phyloP scores from a whole-genome alignment of 441 rosid genomes.

The Manihot esculenta region DNA sequence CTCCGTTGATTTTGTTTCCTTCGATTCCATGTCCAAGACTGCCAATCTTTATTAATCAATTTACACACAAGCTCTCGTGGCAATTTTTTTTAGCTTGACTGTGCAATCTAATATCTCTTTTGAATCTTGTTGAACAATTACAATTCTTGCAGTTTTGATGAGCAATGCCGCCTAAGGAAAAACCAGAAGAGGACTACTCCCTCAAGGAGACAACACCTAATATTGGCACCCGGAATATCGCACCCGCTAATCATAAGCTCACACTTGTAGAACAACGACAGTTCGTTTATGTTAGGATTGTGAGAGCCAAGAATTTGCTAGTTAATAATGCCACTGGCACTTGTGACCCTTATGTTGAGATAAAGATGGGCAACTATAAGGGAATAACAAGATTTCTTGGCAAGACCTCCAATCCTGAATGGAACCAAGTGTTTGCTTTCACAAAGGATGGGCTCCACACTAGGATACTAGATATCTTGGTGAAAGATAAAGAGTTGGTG shows the following conservation, averaged over 20 bases:
- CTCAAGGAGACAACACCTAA: conserved; percentile 47
- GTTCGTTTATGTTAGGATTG: conserved; percentile 41
- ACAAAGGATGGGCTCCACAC: conserved; percentile 39
- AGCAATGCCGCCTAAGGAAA: conserved; percentile 8
- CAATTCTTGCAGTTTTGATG: not conserved
- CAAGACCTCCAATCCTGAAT: conserved; percentile 37
- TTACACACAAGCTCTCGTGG: too few species aligned
- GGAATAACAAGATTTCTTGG: conserved; percentile 23
- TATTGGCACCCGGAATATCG: conserved; percentile 38
- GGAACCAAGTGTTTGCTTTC: conserved; percentile 53
- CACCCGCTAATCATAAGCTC: conserved; percentile 34
- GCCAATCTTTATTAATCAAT: too few species aligned
- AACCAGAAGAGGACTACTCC: conserved; percentile 31
- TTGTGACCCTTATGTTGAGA: conserved; percentile 30
- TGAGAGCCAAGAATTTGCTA: conserved; percentile 41
- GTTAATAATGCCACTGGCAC: not conserved
- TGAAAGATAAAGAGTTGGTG: conserved; percentile 22
- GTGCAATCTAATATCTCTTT: too few species aligned
- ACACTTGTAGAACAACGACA: conserved; percentile 52
- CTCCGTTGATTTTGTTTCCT: too few species aligned
- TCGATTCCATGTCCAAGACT: too few species aligned
- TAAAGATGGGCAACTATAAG: conserved; percentile 31
- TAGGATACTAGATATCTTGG: conserved; percentile 26
- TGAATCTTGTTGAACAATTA: not conserved
- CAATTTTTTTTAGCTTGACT: too few species aligned